Base-by-base conservation (phyloP, 1,284 basidiomycete genomes). In the Ceratobasidium sp. region DNA sequence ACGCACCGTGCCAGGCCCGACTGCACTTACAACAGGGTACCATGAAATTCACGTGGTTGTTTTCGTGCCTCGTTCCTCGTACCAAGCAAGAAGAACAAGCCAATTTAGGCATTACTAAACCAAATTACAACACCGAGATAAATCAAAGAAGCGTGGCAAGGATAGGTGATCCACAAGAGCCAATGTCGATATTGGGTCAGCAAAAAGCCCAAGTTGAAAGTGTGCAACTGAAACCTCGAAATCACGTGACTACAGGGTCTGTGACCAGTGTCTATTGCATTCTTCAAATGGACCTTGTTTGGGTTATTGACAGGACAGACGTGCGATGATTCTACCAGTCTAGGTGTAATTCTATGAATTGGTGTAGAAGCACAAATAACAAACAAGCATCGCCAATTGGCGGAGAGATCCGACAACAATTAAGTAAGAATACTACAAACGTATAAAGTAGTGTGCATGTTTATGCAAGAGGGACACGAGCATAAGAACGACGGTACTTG, bases 401-500 rank as follows among this genome's bases (percentile, higher is more conserved):
- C 62, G 32, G 53, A 14, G 21, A 55, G 36, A 32, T n/a, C n/a
- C n/a, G 43, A 53, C 32, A 67, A 57, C 14, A 23, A 55, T 28
- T 30, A 32, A 21, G 5, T 23, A 14, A 57, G 26, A 43, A 16
- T 59, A 59, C 4, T 43, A 21, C 14, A 43, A 16, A 43, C 18
- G 43, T 43, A 3, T 45, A 10, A 43, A 41, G 6, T 39, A 50
- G 43, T 41, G 23, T 23, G 45, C 12, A 45, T 43, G 16, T 12
- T 69, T 39, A 69, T 57, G 52, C 64, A 69, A 41, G 21, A 30
- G 77, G 76, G 21, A 74, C 74, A 53, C 76, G 62, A 28, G 62
- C 80, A 83, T 99, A 99, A 80, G 92, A 94, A 80, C 97, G 88
- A 78, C 97, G 87, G 88, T 91, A 97, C 84, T 96, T 96, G 79